Percentiles rank a stretch among this genome's conserved stretches.
phyloP scores from a whole-genome alignment of 148 eudicot species.

The Spergularia marina region DNA sequence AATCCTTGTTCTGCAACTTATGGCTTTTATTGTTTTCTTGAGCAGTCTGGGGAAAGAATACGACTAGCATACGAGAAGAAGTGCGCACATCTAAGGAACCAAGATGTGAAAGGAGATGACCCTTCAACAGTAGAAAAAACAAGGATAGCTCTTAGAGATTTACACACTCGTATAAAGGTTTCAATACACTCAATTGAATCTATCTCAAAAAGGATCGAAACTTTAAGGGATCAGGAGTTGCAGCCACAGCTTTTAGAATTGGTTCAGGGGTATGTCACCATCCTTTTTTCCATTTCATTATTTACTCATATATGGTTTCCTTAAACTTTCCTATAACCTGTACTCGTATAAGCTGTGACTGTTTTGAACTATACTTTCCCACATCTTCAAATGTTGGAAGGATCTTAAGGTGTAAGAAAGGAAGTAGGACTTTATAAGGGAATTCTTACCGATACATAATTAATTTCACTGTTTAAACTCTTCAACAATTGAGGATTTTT shows the following conservation, averaged over 20 bases:
- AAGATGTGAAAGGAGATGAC: constrained; percentile 81
- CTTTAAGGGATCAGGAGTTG: constrained; percentile 81
- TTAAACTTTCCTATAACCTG: background rate
- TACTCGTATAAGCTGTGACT: background rate
- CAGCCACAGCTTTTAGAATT: constrained; percentile 87
- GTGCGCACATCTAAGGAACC: constrained; percentile 66
- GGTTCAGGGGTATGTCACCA: constrained; percentile 70
- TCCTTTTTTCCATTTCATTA: background rate
- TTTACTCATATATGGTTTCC: background rate
- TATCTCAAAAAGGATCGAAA: constrained; percentile 84
- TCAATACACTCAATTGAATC: constrained; percentile 92
- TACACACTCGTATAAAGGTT: constrained; percentile 88
- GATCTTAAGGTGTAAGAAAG: background rate
- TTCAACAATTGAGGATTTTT: background rate
- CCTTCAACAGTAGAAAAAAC: constrained; percentile 71
- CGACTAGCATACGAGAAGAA: constrained; percentile 88
- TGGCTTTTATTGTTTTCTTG: constrained; percentile 10
- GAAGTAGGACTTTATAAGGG: background rate
- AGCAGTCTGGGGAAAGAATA: constrained; percentile 77
- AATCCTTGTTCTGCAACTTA: background rate
- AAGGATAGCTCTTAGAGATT: constrained; percentile 67
- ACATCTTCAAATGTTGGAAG: background rate
- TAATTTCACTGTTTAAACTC: background rate
- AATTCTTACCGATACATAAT: too few relatives aligned
- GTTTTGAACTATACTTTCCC: background rate